These are phyloP conservation scores for Atkinsonella texensis DNA, from an alignment of 2,329 filamentous ascomycete genomes.

Conservation along the genomic window DNA sequence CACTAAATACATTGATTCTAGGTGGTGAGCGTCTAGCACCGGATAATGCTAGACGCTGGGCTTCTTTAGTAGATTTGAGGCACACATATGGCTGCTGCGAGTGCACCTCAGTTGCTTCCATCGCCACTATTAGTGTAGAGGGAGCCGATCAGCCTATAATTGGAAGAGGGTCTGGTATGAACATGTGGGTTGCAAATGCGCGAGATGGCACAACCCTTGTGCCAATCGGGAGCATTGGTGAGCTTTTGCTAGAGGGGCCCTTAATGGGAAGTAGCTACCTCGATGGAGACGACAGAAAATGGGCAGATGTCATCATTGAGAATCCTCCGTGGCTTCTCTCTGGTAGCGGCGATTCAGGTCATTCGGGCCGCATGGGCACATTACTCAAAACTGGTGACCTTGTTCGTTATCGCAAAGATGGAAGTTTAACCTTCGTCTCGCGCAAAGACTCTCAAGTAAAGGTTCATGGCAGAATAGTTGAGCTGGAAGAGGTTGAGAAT, in stretches of 20 bases:
- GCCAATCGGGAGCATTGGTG: conserved; percentile 13
- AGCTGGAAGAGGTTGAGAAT: conserved; percentile 20
- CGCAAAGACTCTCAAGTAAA: conserved; percentile 45
- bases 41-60: not conserved
- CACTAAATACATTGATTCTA: not conserved
- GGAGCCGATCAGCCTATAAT: conserved; percentile 5
- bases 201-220: conserved; percentile 10
- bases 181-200: conserved; percentile 13
- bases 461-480: conserved; percentile 41
- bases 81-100: conserved; percentile 1
- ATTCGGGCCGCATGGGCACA: conserved; percentile 5
- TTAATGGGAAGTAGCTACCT: conserved; percentile 15
- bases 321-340: conserved; percentile 7
- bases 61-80: not conserved
- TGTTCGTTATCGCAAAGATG: conserved; percentile 19
- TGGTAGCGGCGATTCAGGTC: conserved; percentile 3
- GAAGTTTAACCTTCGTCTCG: conserved; percentile 28
- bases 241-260: conserved; percentile 17
- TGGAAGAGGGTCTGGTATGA: conserved; percentile 4
- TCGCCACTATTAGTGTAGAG: not conserved
- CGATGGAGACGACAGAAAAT: conserved; percentile 6
- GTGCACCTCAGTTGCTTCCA: not conserved
- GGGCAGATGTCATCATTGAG: conserved; percentile 4
- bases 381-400: conserved; percentile 14
- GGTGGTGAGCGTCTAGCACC: not conserved